Evolutionary conservation across 495 filamentous ascomycete genomes (phyloP), one percentile per base, ranked within the genome.

Genomic region (Usnea hakonensis): DNA sequence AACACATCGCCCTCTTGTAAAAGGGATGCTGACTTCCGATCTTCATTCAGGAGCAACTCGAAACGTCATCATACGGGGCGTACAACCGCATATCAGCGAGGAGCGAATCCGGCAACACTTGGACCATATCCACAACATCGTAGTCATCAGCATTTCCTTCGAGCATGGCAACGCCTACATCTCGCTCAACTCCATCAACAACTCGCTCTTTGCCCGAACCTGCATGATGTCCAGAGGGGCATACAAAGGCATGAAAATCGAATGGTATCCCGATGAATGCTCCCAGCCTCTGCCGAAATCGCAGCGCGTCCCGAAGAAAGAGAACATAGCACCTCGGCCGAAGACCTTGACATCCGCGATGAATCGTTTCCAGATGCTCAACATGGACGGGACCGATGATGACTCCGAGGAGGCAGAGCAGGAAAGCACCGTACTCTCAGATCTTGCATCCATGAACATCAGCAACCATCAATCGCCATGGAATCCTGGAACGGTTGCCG

Each of bases 81-180:
- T 80, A 32, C 75, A 79, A 50, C 70, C 74, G 36, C 80, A 76
- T 56, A 79, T 90, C 62, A 90, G 85, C 0, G 86, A 87, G 60
- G 73, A 77, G 5, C 68, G 76, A 6, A 82, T 95, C 50, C 83
- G 88, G 3, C 82, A 87, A 7, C 87, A 95, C 66, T 74, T 93
- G 46, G 87, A 93, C 19, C 90, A 94, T 68, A 92, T 95, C 65
- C 83, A 91, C 71, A 89, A 90, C 66, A 76, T 93, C 13, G 77
- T 87, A 35, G 78, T 95, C 17, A 80, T 92, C 69, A 82, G 82
- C 60, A 75, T 93, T 26, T 75, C 75, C 38, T 86, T 88, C 70
- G 71, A 71, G 48, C 69, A 76, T 23, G 79, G 77, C 30, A 82
- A 83, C 69, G 85, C 80, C 43, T 80, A 83, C 71, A 80, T 94